These are phyloP conservation scores for Iris macrosiphon DNA, from an alignment of 106 monocot species.

Conservation along the genomic window DNA sequence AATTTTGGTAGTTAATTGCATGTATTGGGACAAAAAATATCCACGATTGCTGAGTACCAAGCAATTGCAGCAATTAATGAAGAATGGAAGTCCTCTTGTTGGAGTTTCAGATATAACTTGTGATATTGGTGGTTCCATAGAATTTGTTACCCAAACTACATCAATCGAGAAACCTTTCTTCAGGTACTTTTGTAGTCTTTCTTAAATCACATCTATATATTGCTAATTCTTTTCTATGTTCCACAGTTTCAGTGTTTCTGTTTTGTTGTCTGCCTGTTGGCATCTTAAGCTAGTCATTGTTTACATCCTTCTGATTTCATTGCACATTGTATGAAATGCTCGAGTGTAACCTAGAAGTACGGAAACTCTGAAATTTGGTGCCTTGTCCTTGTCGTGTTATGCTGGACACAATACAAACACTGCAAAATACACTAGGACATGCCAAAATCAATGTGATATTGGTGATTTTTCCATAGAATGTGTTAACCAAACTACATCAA, in stretches of 20 bases:
- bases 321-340: too few relatives aligned
- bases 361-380: too few relatives aligned
- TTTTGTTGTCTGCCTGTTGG: background rate
- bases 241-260: background rate
- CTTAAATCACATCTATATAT: background rate
- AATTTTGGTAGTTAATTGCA: constrained; percentile 80
- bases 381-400: too few relatives aligned
- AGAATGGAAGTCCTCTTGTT: constrained; percentile 62
- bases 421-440: too few relatives aligned
- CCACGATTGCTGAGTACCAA: constrained; percentile 67
- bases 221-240: background rate
- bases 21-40: constrained; percentile 98
- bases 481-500: constrained; percentile 63
- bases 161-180: constrained; percentile 86
- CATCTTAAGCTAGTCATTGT: background rate
- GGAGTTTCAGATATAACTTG: constrained; percentile 96
- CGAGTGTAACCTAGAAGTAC: too few relatives aligned
- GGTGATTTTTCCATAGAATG: constrained; percentile 93
- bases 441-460: too few relatives aligned
- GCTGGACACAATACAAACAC: too few relatives aligned
- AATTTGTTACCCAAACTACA: constrained; percentile 79
- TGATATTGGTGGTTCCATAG: constrained; percentile 90
- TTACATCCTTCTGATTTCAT: too few relatives aligned
- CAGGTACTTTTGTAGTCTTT: constrained; percentile 37
- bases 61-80: constrained; percentile 67